These are phyloP conservation scores for Lentinus brumalis DNA, from an alignment of 768 basidiomycete genomes.

Conservation along the genomic window DNA sequence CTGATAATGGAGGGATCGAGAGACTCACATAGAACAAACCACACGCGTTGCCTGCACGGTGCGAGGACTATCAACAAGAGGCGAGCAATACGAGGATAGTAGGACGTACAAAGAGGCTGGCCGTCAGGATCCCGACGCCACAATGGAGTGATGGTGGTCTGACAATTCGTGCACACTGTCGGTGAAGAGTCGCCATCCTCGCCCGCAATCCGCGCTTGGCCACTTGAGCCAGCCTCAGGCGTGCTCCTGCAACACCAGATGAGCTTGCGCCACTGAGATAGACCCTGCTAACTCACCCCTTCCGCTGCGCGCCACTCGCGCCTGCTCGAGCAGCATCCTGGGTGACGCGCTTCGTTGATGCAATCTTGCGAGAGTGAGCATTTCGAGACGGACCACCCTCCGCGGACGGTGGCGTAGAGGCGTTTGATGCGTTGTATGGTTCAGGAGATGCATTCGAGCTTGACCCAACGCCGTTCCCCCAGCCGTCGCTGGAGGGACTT, in stretches of 20 bases:
- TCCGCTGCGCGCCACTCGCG: slow-evolving; percentile 40
- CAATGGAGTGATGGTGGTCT: slow-evolving; percentile 92
- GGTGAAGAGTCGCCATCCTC: slow-evolving; percentile 74
- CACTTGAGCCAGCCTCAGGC: slow-evolving; percentile 53
- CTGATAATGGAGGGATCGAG: slow-evolving; percentile 2
- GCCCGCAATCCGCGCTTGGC: slow-evolving; percentile 33
- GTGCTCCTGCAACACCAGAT: slow-evolving; percentile 50
- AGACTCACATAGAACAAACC: slow-evolving; percentile 86
- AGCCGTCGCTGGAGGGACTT: slow-evolving; percentile 82
- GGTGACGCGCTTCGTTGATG: slow-evolving; percentile 61
- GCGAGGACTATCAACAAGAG: slow-evolving; percentile 18
- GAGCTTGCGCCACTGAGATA: background rate
- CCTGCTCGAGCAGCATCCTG: slow-evolving; percentile 43
- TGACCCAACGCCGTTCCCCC: slow-evolving; percentile 68
- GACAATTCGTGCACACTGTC: slow-evolving; percentile 92
- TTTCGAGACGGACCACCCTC: slow-evolving; percentile 45
- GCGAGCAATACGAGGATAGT: background rate
- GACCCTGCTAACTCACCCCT: slow-evolving; percentile 37
- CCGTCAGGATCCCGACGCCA: slow-evolving; percentile 94
- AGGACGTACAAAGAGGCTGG: slow-evolving; percentile 79
- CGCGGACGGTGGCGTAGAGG: slow-evolving; percentile 71
- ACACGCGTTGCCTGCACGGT: slow-evolving; percentile 75
- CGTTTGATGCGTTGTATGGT: slow-evolving; percentile 66
- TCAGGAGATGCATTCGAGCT: slow-evolving; percentile 79
- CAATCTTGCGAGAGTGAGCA: slow-evolving; percentile 56